A percentile compares a stretch with the other conserved stretches of the same genome.
Conservation (phyloP, 1,284 basidiomycete genomes). For the Nidula niveotomentosa region DNA sequence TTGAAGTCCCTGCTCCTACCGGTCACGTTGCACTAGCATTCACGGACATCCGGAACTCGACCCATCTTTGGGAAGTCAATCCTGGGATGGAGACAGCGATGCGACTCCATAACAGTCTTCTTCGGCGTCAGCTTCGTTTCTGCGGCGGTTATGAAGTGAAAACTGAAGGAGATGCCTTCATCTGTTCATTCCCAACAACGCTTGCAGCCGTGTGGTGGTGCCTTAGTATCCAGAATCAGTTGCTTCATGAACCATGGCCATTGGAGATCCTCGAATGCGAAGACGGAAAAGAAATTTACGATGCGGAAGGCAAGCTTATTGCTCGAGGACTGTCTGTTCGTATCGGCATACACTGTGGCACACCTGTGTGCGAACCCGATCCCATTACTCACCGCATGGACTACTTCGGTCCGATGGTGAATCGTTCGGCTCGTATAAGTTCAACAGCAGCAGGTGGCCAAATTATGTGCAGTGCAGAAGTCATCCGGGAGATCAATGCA, state of each 20-base stretch:
- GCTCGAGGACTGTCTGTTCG: slow-evolving; percentile 92
- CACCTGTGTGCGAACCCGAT: slow-evolving; percentile 91
- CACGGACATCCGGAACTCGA: slow-evolving; percentile 98
- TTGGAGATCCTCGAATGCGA: slow-evolving; percentile 92
- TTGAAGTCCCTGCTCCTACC: slow-evolving; percentile 85
- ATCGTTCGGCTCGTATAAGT: slow-evolving; percentile 87
- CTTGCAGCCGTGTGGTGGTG: slow-evolving; percentile 92
- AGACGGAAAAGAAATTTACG: slow-evolving; percentile 85
- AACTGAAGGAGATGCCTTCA: slow-evolving; percentile 99
- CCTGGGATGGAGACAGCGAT: slow-evolving; percentile 96
- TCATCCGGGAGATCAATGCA: slow-evolving; percentile 82
- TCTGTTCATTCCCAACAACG: slow-evolving; percentile 95
- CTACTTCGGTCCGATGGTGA: slow-evolving; percentile 94
- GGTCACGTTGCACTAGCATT: slow-evolving; percentile 96
- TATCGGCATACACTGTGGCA: slow-evolving; percentile 97
- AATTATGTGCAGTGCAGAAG: slow-evolving; percentile 91
- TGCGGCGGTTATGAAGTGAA: slow-evolving; percentile 99
- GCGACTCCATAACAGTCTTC: slow-evolving; percentile 86
- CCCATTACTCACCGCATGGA: slow-evolving; percentile 97
- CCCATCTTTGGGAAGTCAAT: slow-evolving; percentile 96
- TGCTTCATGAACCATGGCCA: slow-evolving; percentile 92
- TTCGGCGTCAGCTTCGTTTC: slow-evolving; percentile 85
- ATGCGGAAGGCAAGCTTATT: slow-evolving; percentile 70
- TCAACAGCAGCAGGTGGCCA: slow-evolving; percentile 91
- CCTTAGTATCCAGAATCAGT: slow-evolving; percentile 84